Percentiles rank a stretch among this genome's conserved stretches.
phyloP scores from a whole-genome alignment of 2,329 filamentous ascomycete species.

The Akanthomyces muscarius region DNA sequence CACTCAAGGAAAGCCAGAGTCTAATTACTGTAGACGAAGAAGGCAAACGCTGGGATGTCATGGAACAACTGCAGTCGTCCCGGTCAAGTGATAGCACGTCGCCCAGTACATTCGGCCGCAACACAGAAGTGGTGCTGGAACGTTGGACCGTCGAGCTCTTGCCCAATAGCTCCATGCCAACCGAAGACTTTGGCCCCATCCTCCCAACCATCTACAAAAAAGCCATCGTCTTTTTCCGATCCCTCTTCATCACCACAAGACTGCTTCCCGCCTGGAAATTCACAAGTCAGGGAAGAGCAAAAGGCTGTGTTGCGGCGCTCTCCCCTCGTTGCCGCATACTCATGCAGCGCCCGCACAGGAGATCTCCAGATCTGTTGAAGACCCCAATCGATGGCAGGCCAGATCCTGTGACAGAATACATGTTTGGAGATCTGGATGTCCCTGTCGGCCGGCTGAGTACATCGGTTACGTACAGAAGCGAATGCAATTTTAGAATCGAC shows the following conservation, averaged over 20 bases:
- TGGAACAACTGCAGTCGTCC: constrained; percentile 71
- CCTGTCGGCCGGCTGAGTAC: constrained; percentile 81
- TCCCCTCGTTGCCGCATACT: constrained; percentile 77
- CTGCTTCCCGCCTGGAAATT: constrained; percentile 86
- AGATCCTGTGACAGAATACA: constrained; percentile 62
- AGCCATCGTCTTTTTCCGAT: constrained; percentile 89
- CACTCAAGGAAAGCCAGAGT: constrained; percentile 77
- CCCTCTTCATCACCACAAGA: constrained; percentile 76
- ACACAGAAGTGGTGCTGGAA: constrained; percentile 78
- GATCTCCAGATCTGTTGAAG: constrained; percentile 61
- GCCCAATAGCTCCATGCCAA: constrained; percentile 42
- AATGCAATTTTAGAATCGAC: constrained; percentile 87
- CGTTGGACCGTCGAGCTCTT: constrained; percentile 86
- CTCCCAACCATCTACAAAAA: constrained; percentile 95
- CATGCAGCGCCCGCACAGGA: constrained; percentile 53
- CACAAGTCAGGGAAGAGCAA: constrained; percentile 66
- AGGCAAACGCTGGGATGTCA: constrained; percentile 89
- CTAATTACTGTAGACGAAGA: constrained; percentile 83
- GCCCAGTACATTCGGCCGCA: constrained; percentile 39
- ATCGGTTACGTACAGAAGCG: constrained; percentile 77
- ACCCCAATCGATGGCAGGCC: constrained; percentile 35
- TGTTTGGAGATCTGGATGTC: constrained; percentile 80
- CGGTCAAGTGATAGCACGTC: constrained; percentile 47
- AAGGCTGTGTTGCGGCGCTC: constrained; percentile 63
- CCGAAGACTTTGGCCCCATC: constrained; percentile 55